These are phyloP conservation scores for Aspergillus jensenii DNA, from an alignment of 2,329 filamentous ascomycete genomes.

Conservation along the genomic window DNA sequence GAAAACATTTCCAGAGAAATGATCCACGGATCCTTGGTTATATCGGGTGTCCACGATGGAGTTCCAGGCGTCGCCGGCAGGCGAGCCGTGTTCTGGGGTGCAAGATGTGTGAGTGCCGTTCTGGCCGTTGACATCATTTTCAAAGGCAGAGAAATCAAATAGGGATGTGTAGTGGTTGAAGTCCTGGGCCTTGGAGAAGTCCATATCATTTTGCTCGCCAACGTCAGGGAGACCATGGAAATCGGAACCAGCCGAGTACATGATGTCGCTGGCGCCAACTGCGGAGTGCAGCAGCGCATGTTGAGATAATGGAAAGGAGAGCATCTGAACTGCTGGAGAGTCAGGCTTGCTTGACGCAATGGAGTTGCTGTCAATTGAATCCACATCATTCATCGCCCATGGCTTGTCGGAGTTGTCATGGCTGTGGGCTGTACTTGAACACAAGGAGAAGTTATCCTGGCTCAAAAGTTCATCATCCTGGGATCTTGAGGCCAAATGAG, in stretches of 20 bases:
- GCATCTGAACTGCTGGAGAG: slow-evolving; percentile 42
- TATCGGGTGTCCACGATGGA: slow-evolving; percentile 35
- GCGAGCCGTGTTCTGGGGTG: slow-evolving; percentile 40
- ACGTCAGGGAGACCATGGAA: slow-evolving; percentile 38
- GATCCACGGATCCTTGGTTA: slow-evolving; percentile 37
- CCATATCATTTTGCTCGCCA: slow-evolving; percentile 38
- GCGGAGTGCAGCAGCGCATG: slow-evolving; percentile 37
- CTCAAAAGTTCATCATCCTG: slow-evolving; percentile 46
- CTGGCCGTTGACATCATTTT: slow-evolving; percentile 39
- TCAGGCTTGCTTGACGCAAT: slow-evolving; percentile 37
- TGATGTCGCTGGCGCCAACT: slow-evolving; percentile 39
- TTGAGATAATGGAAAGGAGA: slow-evolving; percentile 44
- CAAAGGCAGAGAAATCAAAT: slow-evolving; percentile 41
- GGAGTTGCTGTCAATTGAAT: slow-evolving; percentile 39
- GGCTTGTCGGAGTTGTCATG: slow-evolving; percentile 37
- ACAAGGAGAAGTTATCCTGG: slow-evolving; percentile 43
- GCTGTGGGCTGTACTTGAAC: slow-evolving; percentile 38
- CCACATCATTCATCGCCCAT: slow-evolving; percentile 41
- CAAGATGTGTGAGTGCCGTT: slow-evolving; percentile 31
- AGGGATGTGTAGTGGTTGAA: slow-evolving; percentile 39
- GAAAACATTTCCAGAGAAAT: slow-evolving; percentile 36
- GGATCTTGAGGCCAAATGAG: slow-evolving; percentile 39
- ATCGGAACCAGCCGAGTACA: slow-evolving; percentile 40
- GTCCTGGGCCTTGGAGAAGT: slow-evolving; percentile 37
- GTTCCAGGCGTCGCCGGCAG: slow-evolving; percentile 37